Evolutionary conservation across 768 basidiomycete genomes (phyloP).

Genomic region (Exidia glandulosa): DNA sequence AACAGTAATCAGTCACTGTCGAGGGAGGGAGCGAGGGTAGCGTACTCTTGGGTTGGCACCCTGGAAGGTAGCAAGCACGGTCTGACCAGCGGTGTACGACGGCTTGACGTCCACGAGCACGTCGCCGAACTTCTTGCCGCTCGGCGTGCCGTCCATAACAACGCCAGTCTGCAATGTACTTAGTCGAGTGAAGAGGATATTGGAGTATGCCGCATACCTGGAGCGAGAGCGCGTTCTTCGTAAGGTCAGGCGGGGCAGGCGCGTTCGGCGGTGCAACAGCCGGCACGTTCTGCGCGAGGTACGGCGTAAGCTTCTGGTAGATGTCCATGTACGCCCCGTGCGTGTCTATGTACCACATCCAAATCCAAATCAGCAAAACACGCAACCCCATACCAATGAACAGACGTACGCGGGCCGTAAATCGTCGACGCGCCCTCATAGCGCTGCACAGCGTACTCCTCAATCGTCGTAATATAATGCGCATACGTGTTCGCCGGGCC

Average conservation of each 20-base stretch:
- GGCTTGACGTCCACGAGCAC: slow-evolving; percentile 43
- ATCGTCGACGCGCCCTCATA: slow-evolving; percentile 77
- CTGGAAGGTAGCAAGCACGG: slow-evolving; percentile 52
- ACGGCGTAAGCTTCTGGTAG: slow-evolving; percentile 55
- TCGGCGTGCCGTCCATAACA: slow-evolving; percentile 45
- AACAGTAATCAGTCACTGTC: background rate
- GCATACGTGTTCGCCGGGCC: slow-evolving; percentile 77
- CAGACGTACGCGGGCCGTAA: slow-evolving; percentile 57
- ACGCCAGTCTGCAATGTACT: slow-evolving; percentile 38
- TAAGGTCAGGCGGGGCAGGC: slow-evolving; percentile 52
- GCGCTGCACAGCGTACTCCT: slow-evolving; percentile 65
- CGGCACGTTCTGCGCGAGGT: slow-evolving; percentile 38
- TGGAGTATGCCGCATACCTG: slow-evolving; percentile 30
- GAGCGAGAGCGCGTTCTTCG: slow-evolving; percentile 53
- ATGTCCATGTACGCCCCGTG: slow-evolving; percentile 75
- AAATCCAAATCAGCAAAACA: background rate
- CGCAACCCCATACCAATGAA: background rate
- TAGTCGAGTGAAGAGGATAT: background rate
- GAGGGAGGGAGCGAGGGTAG: background rate
- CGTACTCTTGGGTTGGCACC: slow-evolving; percentile 70
- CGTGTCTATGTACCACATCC: slow-evolving; percentile 33
- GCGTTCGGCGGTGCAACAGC: slow-evolving; percentile 42
- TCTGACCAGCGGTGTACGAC: slow-evolving; percentile 45
- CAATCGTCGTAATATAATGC: slow-evolving; percentile 61
- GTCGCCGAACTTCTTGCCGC: slow-evolving; percentile 51